Percentiles rank a stretch among this genome's conserved stretches.
Evolutionary conservation across 176 grass and related monocot genomes (phyloP).

Genomic region (Paspalum vaginatum): DNA sequence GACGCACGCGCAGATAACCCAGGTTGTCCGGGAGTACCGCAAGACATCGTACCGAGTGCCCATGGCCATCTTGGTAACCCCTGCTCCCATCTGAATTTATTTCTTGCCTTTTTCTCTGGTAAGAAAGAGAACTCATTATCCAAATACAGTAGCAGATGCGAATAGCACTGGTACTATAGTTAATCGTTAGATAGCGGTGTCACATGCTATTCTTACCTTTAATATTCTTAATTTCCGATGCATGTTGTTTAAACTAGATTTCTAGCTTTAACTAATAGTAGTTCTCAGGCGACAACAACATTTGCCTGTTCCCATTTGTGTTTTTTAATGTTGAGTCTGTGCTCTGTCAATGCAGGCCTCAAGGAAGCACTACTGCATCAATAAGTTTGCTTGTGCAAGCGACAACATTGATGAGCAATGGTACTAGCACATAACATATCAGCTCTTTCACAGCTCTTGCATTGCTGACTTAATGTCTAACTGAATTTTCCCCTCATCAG

Average conservation of each 20-base stretch:
- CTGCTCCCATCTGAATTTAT: neutral
- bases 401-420: constrained; percentile 77
- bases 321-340: neutral
- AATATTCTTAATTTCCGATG: no score
- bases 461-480: constrained; percentile 19
- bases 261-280: neutral
- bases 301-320: constrained; percentile 6
- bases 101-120: neutral
- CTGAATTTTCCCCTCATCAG: constrained; percentile 43
- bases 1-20: constrained; percentile 97
- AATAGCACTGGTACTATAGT: neutral
- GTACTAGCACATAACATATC: constrained; percentile 44
- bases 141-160: neutral
- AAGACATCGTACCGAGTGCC: constrained; percentile 86
- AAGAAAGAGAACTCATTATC: neutral
- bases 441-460: constrained; percentile 15
- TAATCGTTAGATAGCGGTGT: neutral
- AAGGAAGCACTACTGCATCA: constrained; percentile 91
- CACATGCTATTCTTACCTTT: no score
- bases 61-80: constrained; percentile 83
- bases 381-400: constrained; percentile 60
- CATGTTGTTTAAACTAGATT: neutral
- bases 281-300: neutral
- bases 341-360: constrained; percentile 64
- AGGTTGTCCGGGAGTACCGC: constrained; percentile 92